These are phyloP conservation scores for Dendrostoma leiphaemia DNA, from an alignment of 2,329 filamentous ascomycete species.

Conservation along the genomic window DNA sequence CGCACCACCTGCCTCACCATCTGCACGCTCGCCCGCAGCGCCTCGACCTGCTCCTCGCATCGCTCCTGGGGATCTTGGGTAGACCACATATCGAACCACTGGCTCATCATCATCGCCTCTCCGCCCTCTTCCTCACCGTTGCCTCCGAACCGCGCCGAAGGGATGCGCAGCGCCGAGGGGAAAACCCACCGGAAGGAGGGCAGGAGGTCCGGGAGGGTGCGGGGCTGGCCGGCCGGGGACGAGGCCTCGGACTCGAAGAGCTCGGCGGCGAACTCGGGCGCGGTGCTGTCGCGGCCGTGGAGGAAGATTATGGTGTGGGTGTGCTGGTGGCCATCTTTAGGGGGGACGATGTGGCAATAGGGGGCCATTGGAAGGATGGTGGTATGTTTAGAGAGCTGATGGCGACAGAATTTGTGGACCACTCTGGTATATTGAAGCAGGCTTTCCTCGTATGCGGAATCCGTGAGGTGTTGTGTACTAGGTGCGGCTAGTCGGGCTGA, in stretches of 20 bases:
- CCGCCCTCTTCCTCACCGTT: too few species aligned
- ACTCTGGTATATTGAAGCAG: too few species aligned
- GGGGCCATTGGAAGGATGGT: too few species aligned
- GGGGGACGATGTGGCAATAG: neutral
- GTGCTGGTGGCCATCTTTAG: constrained; percentile 25
- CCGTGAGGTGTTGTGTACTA: too few species aligned
- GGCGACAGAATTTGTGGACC: too few species aligned
- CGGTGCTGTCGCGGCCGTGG: constrained; percentile 41
- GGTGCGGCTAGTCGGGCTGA: too few species aligned
- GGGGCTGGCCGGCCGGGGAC: constrained; percentile 15
- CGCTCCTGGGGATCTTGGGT: constrained; percentile 42
- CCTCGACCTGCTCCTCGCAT: constrained; percentile 6
- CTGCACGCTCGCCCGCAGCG: neutral
- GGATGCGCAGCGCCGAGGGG: constrained; percentile 21
- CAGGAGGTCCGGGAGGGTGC: constrained; percentile 24
- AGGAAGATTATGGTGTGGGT: constrained; percentile 46
- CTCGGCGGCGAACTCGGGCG: constrained; percentile 36
- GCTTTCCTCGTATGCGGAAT: too few species aligned
- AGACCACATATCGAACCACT: constrained; percentile 42
- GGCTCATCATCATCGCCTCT: constrained; percentile 18
- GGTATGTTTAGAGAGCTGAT: too few species aligned
- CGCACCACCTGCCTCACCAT: neutral
- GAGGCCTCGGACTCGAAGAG: constrained; percentile 37
- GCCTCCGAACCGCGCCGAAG: constrained; percentile 24
- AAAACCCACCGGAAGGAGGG: constrained; percentile 29